phyloP scores from a whole-genome alignment of 257 asterid species.

The Hygrophila difformis region DNA sequence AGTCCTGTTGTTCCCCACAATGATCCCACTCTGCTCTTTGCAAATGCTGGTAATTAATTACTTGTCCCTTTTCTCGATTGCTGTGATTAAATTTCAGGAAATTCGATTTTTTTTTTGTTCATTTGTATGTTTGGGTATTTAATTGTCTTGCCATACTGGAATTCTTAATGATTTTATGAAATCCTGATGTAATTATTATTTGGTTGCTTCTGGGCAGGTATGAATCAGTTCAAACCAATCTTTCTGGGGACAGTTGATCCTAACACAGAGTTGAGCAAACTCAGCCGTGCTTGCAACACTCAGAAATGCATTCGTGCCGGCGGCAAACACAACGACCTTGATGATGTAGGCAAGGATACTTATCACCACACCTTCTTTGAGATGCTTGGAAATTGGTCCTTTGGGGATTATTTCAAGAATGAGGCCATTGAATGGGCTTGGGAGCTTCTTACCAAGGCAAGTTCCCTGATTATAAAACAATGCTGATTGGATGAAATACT shows the following conservation, averaged over 20 bases:
- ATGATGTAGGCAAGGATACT: slow-evolving; percentile 98
- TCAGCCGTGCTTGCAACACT: slow-evolving; percentile 89
- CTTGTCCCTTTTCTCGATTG: not conserved
- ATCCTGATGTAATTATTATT: not conserved
- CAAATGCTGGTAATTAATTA: slow-evolving; percentile 88
- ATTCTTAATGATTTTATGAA: not conserved
- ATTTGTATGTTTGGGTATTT: not conserved
- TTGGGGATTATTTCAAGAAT: slow-evolving; percentile 84
- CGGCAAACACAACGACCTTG: slow-evolving; percentile 95
- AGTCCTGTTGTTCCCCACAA: slow-evolving; percentile 92
- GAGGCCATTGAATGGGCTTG: slow-evolving; percentile 92
- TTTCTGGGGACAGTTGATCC: slow-evolving; percentile 91
- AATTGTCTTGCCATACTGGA: slow-evolving; percentile 2
- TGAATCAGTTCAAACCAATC: slow-evolving; percentile 98
- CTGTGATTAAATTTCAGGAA: not conserved
- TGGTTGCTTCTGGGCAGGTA: slow-evolving; percentile 36
- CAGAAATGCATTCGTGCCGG: slow-evolving; percentile 99
- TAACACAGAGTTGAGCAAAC: slow-evolving; percentile 72
- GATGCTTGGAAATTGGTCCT: slow-evolving; percentile 99
- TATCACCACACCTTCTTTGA: slow-evolving; percentile 98
- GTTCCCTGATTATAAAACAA: slow-evolving; percentile 9
- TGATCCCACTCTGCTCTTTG: slow-evolving; percentile 91
- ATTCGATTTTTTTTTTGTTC: not conserved
- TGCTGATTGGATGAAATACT: not conserved
- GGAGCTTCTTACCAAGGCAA: slow-evolving; percentile 90